phyloP scores from a whole-genome alignment of 2,329 filamentous ascomycete genomes.

The Colletotrichum sojae region DNA sequence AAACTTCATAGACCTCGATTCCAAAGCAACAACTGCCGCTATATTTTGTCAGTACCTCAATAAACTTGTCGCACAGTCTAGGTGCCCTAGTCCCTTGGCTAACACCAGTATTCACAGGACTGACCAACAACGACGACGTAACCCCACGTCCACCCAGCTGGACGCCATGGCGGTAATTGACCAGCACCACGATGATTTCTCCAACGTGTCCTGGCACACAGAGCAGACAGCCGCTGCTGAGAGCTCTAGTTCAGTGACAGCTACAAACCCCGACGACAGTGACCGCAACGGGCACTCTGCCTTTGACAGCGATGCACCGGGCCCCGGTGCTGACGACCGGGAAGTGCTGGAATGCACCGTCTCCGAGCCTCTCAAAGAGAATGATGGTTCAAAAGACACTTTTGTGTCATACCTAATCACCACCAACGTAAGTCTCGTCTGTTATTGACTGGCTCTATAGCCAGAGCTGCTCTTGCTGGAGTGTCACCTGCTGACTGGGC shows the following conservation, averaged over 20 bases:
- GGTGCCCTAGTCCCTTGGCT: not conserved
- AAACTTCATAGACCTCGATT: not conserved
- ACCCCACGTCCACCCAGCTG: slow-evolving; percentile 39
- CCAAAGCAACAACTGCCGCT: not conserved
- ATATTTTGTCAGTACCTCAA: not conserved
- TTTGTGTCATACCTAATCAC: slow-evolving; percentile 97
- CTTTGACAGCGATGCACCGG: slow-evolving; percentile 66
- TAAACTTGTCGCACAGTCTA: slow-evolving; percentile 6
- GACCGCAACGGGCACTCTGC: slow-evolving; percentile 54
- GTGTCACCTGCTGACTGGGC: slow-evolving; percentile 25
- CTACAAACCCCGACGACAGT: slow-evolving; percentile 37
- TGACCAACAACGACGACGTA: slow-evolving; percentile 33
- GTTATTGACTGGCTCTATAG: slow-evolving; percentile 17
- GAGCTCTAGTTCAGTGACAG: slow-evolving; percentile 48
- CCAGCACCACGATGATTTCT: slow-evolving; percentile 76
- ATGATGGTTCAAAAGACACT: slow-evolving; percentile 94
- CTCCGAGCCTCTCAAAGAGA: slow-evolving; percentile 89
- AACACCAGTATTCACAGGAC: slow-evolving; percentile 2
- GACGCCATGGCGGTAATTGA: slow-evolving; percentile 63
- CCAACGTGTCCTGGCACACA: slow-evolving; percentile 84
- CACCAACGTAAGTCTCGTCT: slow-evolving; percentile 75
- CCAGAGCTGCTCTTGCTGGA: slow-evolving; percentile 7
- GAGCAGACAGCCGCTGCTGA: slow-evolving; percentile 58
- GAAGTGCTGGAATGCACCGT: slow-evolving; percentile 90
- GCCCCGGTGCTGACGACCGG: slow-evolving; percentile 68